phyloP scores from a whole-genome alignment of 257 asterid genomes.

The Scutellaria minor region DNA sequence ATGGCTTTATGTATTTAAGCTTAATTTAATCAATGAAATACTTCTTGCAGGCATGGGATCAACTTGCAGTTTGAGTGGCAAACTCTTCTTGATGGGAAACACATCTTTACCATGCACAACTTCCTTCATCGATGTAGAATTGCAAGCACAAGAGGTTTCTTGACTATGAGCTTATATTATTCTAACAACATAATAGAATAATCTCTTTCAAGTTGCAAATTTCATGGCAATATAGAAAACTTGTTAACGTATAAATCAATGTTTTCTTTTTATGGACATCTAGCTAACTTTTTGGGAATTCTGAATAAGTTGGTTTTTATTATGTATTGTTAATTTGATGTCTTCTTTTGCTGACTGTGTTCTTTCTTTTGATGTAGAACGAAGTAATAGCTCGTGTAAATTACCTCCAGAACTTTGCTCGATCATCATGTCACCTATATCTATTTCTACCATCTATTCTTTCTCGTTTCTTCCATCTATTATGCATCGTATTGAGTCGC shows the following conservation, averaged over 20 bases:
- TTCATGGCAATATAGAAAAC: background rate
- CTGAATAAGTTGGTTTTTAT: background rate
- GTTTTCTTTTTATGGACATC: background rate
- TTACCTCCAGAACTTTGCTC: slow-evolving; percentile 85
- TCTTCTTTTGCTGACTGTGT: slow-evolving; percentile 11
- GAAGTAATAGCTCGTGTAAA: slow-evolving; percentile 50
- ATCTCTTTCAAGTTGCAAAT: background rate
- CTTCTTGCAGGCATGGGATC: slow-evolving; percentile 61
- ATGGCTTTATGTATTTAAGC: background rate
- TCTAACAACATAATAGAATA: background rate
- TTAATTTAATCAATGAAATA: background rate
- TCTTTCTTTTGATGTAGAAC: slow-evolving; percentile 46
- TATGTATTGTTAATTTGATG: background rate
- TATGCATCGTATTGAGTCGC: slow-evolving; percentile 83
- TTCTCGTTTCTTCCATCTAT: slow-evolving; percentile 70
- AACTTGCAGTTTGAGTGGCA: slow-evolving; percentile 49
- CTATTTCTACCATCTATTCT: slow-evolving; percentile 57
- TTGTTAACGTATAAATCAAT: background rate
- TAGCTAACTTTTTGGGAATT: background rate
- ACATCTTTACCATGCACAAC: slow-evolving; percentile 51
- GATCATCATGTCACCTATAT: slow-evolving; percentile 68
- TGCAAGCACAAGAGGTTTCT: slow-evolving; percentile 57
- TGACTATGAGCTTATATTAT: background rate
- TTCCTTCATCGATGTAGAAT: slow-evolving; percentile 52
- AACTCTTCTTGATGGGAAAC: slow-evolving; percentile 56